These are phyloP conservation scores for Periconia sp. DNA, from an alignment of 2,329 filamentous ascomycete species.

Conservation along the genomic window DNA sequence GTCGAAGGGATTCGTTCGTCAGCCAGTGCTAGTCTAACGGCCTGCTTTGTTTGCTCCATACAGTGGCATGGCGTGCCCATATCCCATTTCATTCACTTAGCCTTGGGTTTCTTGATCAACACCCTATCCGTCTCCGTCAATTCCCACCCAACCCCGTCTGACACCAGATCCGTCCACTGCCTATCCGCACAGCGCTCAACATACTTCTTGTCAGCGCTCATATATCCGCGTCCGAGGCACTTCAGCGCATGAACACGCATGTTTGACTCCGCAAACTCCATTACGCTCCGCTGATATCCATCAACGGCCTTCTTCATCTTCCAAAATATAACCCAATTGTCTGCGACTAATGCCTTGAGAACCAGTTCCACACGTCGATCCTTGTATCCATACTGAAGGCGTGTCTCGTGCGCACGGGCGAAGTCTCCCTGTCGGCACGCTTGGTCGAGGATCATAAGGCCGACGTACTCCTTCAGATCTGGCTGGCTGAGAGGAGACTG, in stretches of 20 bases:
- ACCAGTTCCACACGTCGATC: slow-evolving; percentile 73
- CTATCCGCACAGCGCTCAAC: slow-evolving; percentile 72
- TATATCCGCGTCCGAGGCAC: slow-evolving; percentile 82
- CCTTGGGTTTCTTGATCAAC: slow-evolving; percentile 71
- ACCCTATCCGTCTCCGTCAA: slow-evolving; percentile 71
- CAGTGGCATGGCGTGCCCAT: too few relatives aligned
- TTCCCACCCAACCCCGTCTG: slow-evolving; percentile 84
- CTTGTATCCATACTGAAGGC: slow-evolving; percentile 64
- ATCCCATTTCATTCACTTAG: slow-evolving; percentile 38
- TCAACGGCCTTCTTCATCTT: slow-evolving; percentile 74
- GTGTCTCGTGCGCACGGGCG: slow-evolving; percentile 72
- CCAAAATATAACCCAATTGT: slow-evolving; percentile 84
- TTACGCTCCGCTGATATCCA: slow-evolving; percentile 77
- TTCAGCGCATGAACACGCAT: slow-evolving; percentile 81
- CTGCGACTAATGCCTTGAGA: slow-evolving; percentile 73
- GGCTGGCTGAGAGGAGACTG: slow-evolving; percentile 70
- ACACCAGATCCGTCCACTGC: slow-evolving; percentile 74
- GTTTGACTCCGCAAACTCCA: slow-evolving; percentile 80
- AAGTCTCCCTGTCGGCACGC: slow-evolving; percentile 83
- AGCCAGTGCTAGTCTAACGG: too few relatives aligned
- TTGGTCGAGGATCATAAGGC: slow-evolving; percentile 84
- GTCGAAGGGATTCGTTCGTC: too few relatives aligned
- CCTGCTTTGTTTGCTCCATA: too few relatives aligned
- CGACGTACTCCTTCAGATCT: slow-evolving; percentile 79
- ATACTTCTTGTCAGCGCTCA: slow-evolving; percentile 71